phyloP scores from a whole-genome alignment of 2,329 filamentous ascomycete species.

The Aspergillus phoenicis region DNA sequence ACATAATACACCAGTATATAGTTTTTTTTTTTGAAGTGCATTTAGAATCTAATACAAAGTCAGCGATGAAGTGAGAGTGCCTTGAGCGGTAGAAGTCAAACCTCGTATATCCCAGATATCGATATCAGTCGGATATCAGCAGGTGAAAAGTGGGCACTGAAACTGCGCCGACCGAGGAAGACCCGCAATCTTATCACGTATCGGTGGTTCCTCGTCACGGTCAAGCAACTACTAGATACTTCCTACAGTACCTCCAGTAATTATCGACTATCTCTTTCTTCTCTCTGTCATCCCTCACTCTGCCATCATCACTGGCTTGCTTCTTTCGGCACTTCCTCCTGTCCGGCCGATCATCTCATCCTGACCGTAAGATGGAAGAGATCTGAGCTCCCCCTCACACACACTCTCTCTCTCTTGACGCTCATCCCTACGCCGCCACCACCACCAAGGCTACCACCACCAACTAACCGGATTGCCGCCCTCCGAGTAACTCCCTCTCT shows the following conservation, averaged over 20 bases:
- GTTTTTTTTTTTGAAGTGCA: background rate
- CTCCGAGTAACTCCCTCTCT: background rate
- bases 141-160: too few species aligned
- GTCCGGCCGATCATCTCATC: background rate
- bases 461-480: background rate
- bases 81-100: too few species aligned
- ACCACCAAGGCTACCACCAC: too few species aligned
- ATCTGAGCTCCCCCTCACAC: background rate
- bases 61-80: background rate
- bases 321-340: background rate
- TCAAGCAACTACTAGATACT: background rate
- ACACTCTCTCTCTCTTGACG: background rate
- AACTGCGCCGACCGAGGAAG: background rate
- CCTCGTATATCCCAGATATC: too few species aligned
- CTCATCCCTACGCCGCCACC: background rate
- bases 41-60: background rate
- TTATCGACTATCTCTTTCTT: background rate
- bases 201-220: constrained; percentile 8
- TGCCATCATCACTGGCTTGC: constrained; percentile 2
- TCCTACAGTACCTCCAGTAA: too few species aligned
- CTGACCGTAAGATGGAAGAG: constrained; percentile 2
- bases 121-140: too few species aligned
- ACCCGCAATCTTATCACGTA: constrained; percentile 9
- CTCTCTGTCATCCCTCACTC: background rate
- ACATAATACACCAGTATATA: constrained; percentile 10